These are phyloP conservation scores for Fusarium oligoseptatum DNA, from an alignment of 2,329 filamentous ascomycete genomes.

Conservation along the genomic window DNA sequence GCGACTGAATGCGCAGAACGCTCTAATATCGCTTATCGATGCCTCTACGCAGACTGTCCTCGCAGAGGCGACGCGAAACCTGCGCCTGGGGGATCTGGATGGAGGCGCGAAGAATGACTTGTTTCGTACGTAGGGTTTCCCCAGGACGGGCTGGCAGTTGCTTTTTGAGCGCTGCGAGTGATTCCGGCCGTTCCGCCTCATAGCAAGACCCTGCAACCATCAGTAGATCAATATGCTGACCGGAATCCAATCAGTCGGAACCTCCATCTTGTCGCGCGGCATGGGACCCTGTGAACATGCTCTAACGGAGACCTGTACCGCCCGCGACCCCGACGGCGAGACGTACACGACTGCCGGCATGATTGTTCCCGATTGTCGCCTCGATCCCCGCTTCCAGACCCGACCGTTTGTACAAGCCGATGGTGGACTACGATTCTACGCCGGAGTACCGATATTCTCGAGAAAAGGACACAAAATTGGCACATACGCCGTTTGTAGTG, in stretches of 20 bases:
- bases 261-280: constrained; percentile 46
- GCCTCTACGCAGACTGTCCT: constrained; percentile 62
- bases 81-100: constrained; percentile 54
- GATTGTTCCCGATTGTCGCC: constrained; percentile 48
- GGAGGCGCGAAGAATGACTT: constrained; percentile 44
- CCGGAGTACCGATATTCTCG: constrained; percentile 70
- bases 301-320: constrained; percentile 43
- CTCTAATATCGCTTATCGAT: constrained; percentile 64
- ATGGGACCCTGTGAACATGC: constrained; percentile 53
- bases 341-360: constrained; percentile 48
- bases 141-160: not conserved
- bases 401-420: constrained; percentile 51
- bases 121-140: constrained; percentile 49
- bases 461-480: constrained; percentile 69
- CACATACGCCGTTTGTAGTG: constrained; percentile 70
- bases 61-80: constrained; percentile 63
- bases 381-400: constrained; percentile 50
- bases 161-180: not conserved
- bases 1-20: constrained; percentile 60
- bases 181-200: not conserved
- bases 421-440: constrained; percentile 53
- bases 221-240: constrained; percentile 11
- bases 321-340: constrained; percentile 38
- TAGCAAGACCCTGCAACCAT: not conserved
- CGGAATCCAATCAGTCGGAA: constrained; percentile 32